Base-by-base conservation (phyloP, 2,329 filamentous ascomycete genomes). In the Knoxdaviesia proteae region DNA sequence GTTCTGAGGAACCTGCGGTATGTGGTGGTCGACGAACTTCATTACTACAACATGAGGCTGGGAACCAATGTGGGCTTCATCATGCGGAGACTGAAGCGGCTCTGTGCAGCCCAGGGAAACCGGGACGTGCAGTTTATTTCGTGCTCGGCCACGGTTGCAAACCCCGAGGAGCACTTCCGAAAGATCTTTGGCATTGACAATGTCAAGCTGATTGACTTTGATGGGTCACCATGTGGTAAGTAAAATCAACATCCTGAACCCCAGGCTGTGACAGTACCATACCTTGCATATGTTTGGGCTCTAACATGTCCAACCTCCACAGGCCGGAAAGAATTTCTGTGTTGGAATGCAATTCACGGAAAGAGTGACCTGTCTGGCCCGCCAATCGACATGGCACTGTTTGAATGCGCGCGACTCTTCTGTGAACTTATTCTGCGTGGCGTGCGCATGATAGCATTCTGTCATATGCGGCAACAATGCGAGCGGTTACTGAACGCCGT, bases 21-120 rank as follows among this genome's bases (percentile, higher is more conserved):
- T 53, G 87, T 98, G 1, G 90, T 98, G 6, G 79, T 86, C 7
- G 79, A 86, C 51, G 90, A 98, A 55, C 62, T 98, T 35, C 90
- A 98, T 53, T 90, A 94, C 42, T 98, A 98, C 59, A 94, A 94
- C 51, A 88, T 88, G 0, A 67, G 94, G 3, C 84, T 98, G 58
- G 90, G 90, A 2, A 84, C 87, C 1, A 90, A 98, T 56, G 79
- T 98, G 47, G 84, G 88, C 0, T 81, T 93, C 50, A 86, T 98
- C 50, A 94, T 98, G 86, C 73, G 90, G 40, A 72, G 90, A 32
- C 59, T 98, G 45, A 69, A 88, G 40, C 71, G 90, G 42, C 79
- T 94, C 52, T 96, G 90, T 56, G 84, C 87, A 5, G 84, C 87
- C 0, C 67, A 96, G 7, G 90, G 90, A 10, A 98, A 98, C 54